Evolutionary conservation across 1,284 basidiomycete species (phyloP).

Genomic region (Acaromyces ingoldii): DNA sequence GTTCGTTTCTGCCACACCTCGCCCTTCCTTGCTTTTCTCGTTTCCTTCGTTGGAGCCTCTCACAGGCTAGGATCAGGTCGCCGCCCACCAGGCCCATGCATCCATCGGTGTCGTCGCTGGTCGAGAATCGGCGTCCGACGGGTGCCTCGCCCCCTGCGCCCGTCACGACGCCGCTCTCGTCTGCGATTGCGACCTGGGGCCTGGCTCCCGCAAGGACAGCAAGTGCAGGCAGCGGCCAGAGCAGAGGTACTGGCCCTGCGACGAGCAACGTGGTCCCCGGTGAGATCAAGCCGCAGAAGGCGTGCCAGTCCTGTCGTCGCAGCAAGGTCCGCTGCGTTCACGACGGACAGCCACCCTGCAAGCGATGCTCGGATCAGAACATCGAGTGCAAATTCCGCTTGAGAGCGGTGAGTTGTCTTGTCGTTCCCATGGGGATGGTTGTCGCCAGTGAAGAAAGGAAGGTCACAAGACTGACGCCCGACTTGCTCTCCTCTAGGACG

Average conservation of each 20-base stretch:
- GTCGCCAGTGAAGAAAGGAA: slow-evolving; percentile 11
- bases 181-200: too few relatives aligned
- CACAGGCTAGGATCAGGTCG: too few relatives aligned
- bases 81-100: too few relatives aligned
- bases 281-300: slow-evolving; percentile 35
- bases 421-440: neutral
- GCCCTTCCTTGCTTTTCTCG: too few relatives aligned
- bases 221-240: neutral
- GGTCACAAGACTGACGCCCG: neutral
- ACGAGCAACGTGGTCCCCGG: neutral
- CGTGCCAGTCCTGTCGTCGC: slow-evolving; percentile 33
- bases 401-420: slow-evolving; percentile 17
- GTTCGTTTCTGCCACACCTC: too few relatives aligned
- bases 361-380: slow-evolving; percentile 30
- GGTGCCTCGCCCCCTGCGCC: too few relatives aligned
- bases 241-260: too few relatives aligned
- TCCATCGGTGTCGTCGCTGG: too few relatives aligned
- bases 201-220: slow-evolving; percentile 2
- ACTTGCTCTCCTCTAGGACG: neutral
- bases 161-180: too few relatives aligned
- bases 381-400: slow-evolving; percentile 43
- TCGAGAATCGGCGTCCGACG: too few relatives aligned
- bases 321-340: slow-evolving; percentile 40
- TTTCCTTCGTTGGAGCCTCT: too few relatives aligned
- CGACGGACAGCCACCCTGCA: slow-evolving; percentile 37